These are phyloP conservation scores for Naematelia aurantialba DNA, from an alignment of 768 basidiomycete genomes.

Conservation along the genomic window DNA sequence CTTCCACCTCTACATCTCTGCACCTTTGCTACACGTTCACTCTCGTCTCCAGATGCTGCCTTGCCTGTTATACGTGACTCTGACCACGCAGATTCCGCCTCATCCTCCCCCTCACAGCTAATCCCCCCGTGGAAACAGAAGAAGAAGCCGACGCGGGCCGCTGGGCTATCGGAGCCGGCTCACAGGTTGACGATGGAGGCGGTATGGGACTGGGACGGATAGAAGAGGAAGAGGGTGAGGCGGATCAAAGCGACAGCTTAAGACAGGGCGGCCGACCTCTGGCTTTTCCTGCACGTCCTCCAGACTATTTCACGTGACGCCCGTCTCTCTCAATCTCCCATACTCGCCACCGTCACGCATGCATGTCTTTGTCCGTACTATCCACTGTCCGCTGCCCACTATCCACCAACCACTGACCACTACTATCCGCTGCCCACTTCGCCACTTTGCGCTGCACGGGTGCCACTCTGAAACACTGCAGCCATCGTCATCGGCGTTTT, in stretches of 20 bases:
- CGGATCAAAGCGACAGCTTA: not conserved
- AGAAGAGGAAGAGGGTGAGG: not conserved
- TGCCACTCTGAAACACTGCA: not conserved
- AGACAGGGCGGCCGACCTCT: not conserved
- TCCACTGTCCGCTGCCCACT: too few relatives aligned
- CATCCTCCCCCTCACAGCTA: constrained; percentile 17
- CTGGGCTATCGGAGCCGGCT: constrained; percentile 14
- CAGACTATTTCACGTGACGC: not conserved
- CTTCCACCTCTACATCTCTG: not conserved
- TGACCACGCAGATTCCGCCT: constrained; percentile 21
- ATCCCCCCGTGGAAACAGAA: constrained; percentile 12
- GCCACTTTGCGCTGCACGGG: too few relatives aligned
- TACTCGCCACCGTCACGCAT: not conserved
- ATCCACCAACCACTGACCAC: too few relatives aligned
- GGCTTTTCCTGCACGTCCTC: not conserved
- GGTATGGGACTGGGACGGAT: not conserved
- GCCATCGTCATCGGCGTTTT: not conserved
- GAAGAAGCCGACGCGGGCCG: constrained; percentile 22
- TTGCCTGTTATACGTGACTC: not conserved
- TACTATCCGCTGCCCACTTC: too few relatives aligned
- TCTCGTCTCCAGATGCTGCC: too few relatives aligned
- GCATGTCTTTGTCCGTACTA: too few relatives aligned
- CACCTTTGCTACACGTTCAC: too few relatives aligned
- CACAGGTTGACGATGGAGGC: not conserved
- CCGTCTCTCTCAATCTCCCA: not conserved